These are phyloP conservation scores for Coemansia furcata DNA, from an alignment of 192 early-diverging fungal species.

Conservation along the genomic window DNA sequence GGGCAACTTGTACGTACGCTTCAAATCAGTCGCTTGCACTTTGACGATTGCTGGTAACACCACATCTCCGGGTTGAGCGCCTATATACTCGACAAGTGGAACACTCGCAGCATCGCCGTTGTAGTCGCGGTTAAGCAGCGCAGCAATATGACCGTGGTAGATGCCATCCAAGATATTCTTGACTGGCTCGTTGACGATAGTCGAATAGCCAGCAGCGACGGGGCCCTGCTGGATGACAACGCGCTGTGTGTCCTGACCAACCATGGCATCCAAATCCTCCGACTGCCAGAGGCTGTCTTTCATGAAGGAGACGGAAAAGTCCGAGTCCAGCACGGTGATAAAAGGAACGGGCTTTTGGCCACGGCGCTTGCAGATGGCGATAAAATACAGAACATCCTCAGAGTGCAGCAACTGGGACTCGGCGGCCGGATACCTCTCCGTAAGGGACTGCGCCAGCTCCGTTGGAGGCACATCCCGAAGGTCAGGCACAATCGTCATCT, in stretches of 20 bases:
- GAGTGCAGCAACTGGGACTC: constrained; percentile 32
- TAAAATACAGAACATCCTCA: constrained; percentile 46
- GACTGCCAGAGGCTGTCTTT: constrained; percentile 92
- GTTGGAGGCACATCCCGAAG: background rate
- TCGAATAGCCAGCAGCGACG: constrained; percentile 74
- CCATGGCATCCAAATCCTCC: constrained; percentile 80
- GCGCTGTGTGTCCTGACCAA: constrained; percentile 80
- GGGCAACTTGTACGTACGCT: constrained; percentile 3
- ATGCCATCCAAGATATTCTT: constrained; percentile 84
- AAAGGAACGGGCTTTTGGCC: constrained; percentile 87
- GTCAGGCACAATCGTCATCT: background rate
- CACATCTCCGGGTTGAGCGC: background rate
- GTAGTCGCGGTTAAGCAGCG: constrained; percentile 73
- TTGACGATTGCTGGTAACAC: background rate
- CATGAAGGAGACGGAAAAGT: constrained; percentile 88
- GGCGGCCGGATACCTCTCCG: constrained; percentile 12
- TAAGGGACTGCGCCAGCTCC: constrained; percentile 33
- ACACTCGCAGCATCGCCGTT: constrained; percentile 56
- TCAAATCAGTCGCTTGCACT: background rate
- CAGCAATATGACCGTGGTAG: constrained; percentile 74
- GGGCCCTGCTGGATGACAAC: constrained; percentile 87
- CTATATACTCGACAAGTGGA: constrained; percentile 76
- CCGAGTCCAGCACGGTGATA: constrained; percentile 84
- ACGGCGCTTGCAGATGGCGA: constrained; percentile 39
- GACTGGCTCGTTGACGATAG: constrained; percentile 78